Evolutionary conservation across 306 rosid genomes (phyloP), one percentile per base, ranked within the genome.

Genomic region (Acacia confusa): DNA sequence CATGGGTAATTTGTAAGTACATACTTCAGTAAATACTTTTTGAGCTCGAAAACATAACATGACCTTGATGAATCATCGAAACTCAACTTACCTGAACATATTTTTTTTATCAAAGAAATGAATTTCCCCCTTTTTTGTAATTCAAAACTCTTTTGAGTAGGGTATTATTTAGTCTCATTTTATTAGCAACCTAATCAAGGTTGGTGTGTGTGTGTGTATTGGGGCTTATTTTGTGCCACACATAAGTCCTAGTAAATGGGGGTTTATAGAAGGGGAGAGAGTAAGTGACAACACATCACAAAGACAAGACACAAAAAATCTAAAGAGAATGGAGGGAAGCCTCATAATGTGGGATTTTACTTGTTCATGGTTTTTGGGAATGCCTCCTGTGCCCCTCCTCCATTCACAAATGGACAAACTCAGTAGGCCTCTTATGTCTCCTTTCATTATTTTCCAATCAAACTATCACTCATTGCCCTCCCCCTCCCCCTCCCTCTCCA

Each of bases 311-410:
- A 48, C n/a, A 1, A 70, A 70, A 70, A 70, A 70, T 70, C 74
- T 20, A 43, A 13, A 70, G 34, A 2, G 30, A 43, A n/a, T 5
- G 55, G 27, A 70, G 55, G n/a, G 55, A 70, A 3, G 74, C 74
- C 74, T 70, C 74, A 70, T 70, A 70, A 70, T 70, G 74, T 70
- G 64, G 74, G 74, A 70, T 69, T 66, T 41, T 70, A 43, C n/a
- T 41, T 41, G 74, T 22, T 70, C 55, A 70, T 41, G 74, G 74
- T 16, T n/a, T 41, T 4, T 70, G 9, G 53, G 36, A 70, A 57
- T 57, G 64, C 64, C 64, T 10, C 27, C 6, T 60, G 30, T 55
- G 63, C 63, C 63, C 27, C 64, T 57, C 64, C 64, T 57, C 44
- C 71, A 32, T 70, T 70, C 53, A 70, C 17, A 40, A 40, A 70